Evolutionary conservation across 176 grass and related monocot species (phyloP).

Genomic region (Ananas comosus): DNA sequence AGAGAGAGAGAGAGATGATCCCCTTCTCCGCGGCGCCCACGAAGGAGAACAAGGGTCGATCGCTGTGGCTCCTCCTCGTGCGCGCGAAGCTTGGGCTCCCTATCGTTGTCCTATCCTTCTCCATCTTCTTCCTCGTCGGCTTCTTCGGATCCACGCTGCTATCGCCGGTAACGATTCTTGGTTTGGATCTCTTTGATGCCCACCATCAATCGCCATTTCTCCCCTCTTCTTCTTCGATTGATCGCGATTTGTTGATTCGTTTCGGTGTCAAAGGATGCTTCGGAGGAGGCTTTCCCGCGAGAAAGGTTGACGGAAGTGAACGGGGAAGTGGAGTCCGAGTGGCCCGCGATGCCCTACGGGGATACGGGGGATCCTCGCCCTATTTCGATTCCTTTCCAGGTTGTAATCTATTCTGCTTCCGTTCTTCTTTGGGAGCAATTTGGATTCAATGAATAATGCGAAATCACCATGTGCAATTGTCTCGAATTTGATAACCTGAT

Average conservation of each 20-base stretch:
- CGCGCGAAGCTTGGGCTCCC: slow-evolving; percentile 58
- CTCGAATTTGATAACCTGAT: not conserved
- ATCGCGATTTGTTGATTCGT: slow-evolving; percentile 24
- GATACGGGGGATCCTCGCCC: slow-evolving; percentile 41
- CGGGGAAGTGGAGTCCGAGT: slow-evolving; percentile 41
- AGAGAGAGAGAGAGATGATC: not conserved
- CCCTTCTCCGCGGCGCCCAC: not conserved
- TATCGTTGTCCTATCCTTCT: slow-evolving; percentile 61
- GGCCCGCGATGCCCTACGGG: slow-evolving; percentile 53
- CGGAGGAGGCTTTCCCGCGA: slow-evolving; percentile 28
- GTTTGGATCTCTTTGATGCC: not conserved
- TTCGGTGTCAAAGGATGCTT: slow-evolving; percentile 4
- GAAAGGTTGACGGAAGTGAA: slow-evolving; percentile 28
- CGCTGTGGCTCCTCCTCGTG: slow-evolving; percentile 29
- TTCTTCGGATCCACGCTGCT: slow-evolving; percentile 70
- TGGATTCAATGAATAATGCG: not conserved
- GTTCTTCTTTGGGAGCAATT: not conserved
- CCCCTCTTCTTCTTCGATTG: not conserved
- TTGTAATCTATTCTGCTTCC: not conserved
- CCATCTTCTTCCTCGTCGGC: slow-evolving; percentile 82
- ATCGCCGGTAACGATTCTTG: slow-evolving; percentile 32
- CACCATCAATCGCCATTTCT: not conserved
- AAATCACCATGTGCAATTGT: not conserved
- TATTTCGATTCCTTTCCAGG: slow-evolving; percentile 59
- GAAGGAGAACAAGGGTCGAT: slow-evolving; percentile 11